Evolutionary conservation across 805 yeast species (phyloP).

Genomic region (Candida chauliodis): DNA sequence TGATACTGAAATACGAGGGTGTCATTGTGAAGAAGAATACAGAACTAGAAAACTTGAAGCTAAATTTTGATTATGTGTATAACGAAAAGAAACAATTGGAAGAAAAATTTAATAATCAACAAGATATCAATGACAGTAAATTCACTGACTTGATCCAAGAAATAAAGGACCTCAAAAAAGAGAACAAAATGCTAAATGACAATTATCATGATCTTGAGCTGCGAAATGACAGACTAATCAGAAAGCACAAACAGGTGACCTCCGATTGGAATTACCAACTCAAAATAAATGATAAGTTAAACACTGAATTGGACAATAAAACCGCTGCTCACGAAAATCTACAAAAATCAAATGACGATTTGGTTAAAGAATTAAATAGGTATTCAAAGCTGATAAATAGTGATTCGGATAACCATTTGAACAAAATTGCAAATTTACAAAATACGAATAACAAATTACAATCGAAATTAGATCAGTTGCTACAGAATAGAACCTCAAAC

Average conservation of each 20-base stretch:
- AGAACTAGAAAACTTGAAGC: slow-evolving; percentile 28
- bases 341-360: slow-evolving; percentile 25
- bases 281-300: slow-evolving; percentile 33
- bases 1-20: slow-evolving; percentile 22
- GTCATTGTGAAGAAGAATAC: slow-evolving; percentile 29
- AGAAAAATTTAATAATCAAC: slow-evolving; percentile 29
- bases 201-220: slow-evolving; percentile 17
- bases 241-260: slow-evolving; percentile 31
- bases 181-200: slow-evolving; percentile 12
- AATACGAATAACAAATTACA: slow-evolving; percentile 54
- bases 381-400: slow-evolving; percentile 9
- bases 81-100: slow-evolving; percentile 30
- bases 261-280: slow-evolving; percentile 33
- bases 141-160: slow-evolving; percentile 17
- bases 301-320: slow-evolving; percentile 30
- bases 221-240: slow-evolving; percentile 20
- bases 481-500: slow-evolving; percentile 45
- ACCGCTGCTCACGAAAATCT: slow-evolving; percentile 18
- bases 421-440: slow-evolving; percentile 31
- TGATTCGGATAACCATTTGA: slow-evolving; percentile 15
- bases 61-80: slow-evolving; percentile 33
- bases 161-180: slow-evolving; percentile 16
- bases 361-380: slow-evolving; percentile 20
- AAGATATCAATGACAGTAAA: slow-evolving; percentile 21
- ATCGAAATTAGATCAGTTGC: slow-evolving; percentile 46